These are phyloP conservation scores for Lachancea kluyveri DNA, from an alignment of 805 yeast genomes.

Conservation along the genomic window DNA sequence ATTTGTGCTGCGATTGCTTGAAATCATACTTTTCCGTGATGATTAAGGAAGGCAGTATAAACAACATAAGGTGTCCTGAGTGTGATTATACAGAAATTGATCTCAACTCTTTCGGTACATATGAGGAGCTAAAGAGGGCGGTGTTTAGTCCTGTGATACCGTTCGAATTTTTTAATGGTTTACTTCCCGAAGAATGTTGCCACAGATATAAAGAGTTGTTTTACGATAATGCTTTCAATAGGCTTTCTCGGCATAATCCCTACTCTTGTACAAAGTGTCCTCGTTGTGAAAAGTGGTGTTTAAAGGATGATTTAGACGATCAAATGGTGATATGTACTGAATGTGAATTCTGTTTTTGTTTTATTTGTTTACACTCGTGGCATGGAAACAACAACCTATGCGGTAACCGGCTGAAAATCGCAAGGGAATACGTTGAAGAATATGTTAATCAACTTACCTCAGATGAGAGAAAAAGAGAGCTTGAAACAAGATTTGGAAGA, in stretches of 20 bases:
- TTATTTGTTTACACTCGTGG: slow-evolving; percentile 52
- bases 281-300: slow-evolving; percentile 42
- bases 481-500: slow-evolving; percentile 41
- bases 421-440: slow-evolving; percentile 27
- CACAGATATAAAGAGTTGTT: slow-evolving; percentile 36
- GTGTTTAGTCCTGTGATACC: slow-evolving; percentile 40
- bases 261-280: slow-evolving; percentile 47
- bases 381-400: slow-evolving; percentile 50
- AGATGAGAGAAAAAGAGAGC: slow-evolving; percentile 29
- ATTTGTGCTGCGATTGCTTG: slow-evolving; percentile 43
- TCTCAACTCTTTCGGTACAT: slow-evolving; percentile 18
- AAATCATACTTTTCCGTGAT: slow-evolving; percentile 35
- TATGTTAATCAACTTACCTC: slow-evolving; percentile 32
- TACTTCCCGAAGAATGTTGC: slow-evolving; percentile 28
- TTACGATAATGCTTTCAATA: slow-evolving; percentile 36
- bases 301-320: slow-evolving; percentile 41
- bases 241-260: slow-evolving; percentile 41
- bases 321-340: slow-evolving; percentile 41
- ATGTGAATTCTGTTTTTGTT: slow-evolving; percentile 52
- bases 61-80: slow-evolving; percentile 53
- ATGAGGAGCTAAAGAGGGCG: slow-evolving; percentile 29
- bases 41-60: slow-evolving; percentile 44
- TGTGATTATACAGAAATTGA: slow-evolving; percentile 27
- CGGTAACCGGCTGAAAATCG: slow-evolving; percentile 29
- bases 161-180: slow-evolving; percentile 27